Evolutionary conservation across 257 asterid genomes (phyloP), one percentile per base, ranked within the genome.

Genomic region (Vinca minor): DNA sequence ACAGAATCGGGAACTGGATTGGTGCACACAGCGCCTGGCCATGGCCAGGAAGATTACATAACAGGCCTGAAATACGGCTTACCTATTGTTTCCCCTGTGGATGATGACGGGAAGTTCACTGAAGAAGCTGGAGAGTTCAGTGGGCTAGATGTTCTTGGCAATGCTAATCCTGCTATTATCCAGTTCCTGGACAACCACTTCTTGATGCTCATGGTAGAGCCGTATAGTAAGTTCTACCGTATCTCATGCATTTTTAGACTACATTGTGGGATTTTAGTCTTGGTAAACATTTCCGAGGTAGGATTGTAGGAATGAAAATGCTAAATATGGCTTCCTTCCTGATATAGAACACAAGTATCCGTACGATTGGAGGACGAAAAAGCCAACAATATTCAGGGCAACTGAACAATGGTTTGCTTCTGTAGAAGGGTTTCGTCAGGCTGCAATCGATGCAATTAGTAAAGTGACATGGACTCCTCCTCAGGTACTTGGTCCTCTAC

Each of bases 361-460:
- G 42, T 92, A 92, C 71, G 98, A 92, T 72, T 92, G 98, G 98
- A 82, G 98, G 75, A 87, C 97, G 17, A 92, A 89, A 82, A 84
- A 89, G 79, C 98, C 98, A 66, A 92, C 98, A 8, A 92, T 92
- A 73, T 87, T 92, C 78, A 89, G 98, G 86, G 97, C 96, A 42
- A 92, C 98, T 48, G 98, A 92, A 76, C 98, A 92, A 70, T 92
- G 98, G 98, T 92, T 92, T 82, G 98, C 98, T 68, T 92, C 98
- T 31, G 96, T 92, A 67, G 98, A 89, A 75, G 97, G 97, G 69
- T 92, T 92, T 52, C 96, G 98, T 58, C 68, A 76, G 72, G 85
- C 95, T 80, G 96, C 90, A 32, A 89, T 92, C 89, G 84, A 84
- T 74, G 87, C 97, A 59, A 89, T 92, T 59, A 76, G n/a, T n/a